A percentile compares a stretch with the other conserved stretches of the same genome.
These are phyloP conservation scores for Didymella segeticola DNA, from an alignment of 2,329 filamentous ascomycete species.

Conservation along the genomic window DNA sequence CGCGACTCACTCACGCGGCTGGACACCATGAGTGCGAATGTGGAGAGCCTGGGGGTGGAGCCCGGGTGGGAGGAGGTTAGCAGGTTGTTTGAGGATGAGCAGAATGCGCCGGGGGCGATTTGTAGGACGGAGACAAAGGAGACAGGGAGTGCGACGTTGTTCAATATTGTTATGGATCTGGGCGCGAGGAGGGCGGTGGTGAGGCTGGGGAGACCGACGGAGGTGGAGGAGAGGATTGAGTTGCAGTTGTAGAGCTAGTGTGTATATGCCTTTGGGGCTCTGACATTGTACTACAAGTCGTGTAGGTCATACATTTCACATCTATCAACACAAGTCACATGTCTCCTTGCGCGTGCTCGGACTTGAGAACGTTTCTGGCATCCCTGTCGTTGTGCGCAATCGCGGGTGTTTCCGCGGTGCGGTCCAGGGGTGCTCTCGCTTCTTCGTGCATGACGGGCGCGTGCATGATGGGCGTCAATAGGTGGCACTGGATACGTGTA, in stretches of 20 bases:
- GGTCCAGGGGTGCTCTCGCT: slow-evolving; percentile 4
- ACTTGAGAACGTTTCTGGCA: not conserved
- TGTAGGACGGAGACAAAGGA: slow-evolving; percentile 33
- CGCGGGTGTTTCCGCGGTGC: not conserved
- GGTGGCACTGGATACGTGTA: slow-evolving; percentile 11
- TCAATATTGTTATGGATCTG: slow-evolving; percentile 49
- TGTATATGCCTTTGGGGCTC: no score
- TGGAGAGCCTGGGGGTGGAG: slow-evolving; percentile 24
- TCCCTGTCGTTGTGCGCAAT: not conserved
- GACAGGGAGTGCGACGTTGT: slow-evolving; percentile 43
- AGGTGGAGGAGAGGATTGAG: slow-evolving; percentile 35
- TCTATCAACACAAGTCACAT: not conserved
- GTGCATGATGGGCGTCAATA: not conserved
- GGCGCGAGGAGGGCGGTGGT: slow-evolving; percentile 39
- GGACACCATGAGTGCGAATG: slow-evolving; percentile 46
- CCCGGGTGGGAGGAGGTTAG: slow-evolving; percentile 40
- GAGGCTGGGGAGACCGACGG: slow-evolving; percentile 39
- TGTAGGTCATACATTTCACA: not conserved
- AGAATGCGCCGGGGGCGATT: slow-evolving; percentile 47
- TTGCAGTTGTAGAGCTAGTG: slow-evolving; percentile 33
- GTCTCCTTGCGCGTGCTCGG: no score
- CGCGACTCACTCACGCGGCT: slow-evolving; percentile 50
- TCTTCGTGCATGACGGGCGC: slow-evolving; percentile 1
- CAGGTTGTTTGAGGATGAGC: slow-evolving; percentile 52
- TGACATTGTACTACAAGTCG: not conserved